Evolutionary conservation across 176 grass and related monocot species (phyloP), one percentile per base, ranked within the genome.

Genomic region (Carex littledalei): DNA sequence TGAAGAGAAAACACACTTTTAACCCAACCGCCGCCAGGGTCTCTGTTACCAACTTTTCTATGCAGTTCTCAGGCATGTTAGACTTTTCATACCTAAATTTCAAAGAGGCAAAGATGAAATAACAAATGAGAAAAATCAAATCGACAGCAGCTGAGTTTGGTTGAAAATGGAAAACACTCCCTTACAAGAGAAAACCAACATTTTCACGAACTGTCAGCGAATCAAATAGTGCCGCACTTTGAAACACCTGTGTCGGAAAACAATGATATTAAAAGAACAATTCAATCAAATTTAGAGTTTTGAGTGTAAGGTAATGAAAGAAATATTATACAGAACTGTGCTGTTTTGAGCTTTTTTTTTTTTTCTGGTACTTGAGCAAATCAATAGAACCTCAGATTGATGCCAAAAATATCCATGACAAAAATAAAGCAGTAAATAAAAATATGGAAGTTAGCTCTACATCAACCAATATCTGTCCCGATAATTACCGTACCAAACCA

Each of bases 131-230:
- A 87, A 43, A 43, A 79, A 67, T 14, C 58, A 35, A 79, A 79
- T 49, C 16, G 63, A 31, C 12, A 78, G 53, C 13, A 32, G 5
- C 72, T 85, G 13, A 50, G 88, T 50, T 79, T 86, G 60, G 2
- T 73, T 71, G 10, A 85, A 59, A 90, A 86, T 81, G 56, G 12
- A 84, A 62, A 18, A 63, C 39, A 77, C 63, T 68, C 84, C 63
- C 93, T 98, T 95, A 95, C 96, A 98, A 81, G 85, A 92, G 88
- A 74, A 98, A 98, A 84, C 96, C 96, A 89, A 98, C 93, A 90
- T 98, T 98, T 89, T 95, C 93, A 41, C 91, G 90, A 67, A 98
- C 96, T 72, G 91, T 94, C 49, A 98, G 87, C 81, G 96, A 98
- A 89, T 98, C 91, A 90, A 95, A 98, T 80, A 98, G 88, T 10